Evolutionary conservation across 2,329 filamentous ascomycete genomes (phyloP).

Genomic region (Amesomyces nigricolor): DNA sequence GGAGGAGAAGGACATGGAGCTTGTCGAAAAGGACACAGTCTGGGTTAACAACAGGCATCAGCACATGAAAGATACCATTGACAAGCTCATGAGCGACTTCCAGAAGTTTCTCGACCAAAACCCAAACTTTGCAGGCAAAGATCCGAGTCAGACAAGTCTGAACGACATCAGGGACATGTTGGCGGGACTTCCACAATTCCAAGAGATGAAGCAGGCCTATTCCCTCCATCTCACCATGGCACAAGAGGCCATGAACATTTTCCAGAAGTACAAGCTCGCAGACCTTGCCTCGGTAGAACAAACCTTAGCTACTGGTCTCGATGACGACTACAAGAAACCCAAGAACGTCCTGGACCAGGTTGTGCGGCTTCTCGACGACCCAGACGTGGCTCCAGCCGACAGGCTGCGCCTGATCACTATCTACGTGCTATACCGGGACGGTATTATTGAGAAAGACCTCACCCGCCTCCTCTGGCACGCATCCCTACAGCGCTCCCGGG

Average conservation of each 20-base stretch:
- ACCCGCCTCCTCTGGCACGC: conserved; percentile 80
- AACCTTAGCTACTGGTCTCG: conserved; percentile 82
- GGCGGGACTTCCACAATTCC: conserved; percentile 87
- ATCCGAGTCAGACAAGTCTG: conserved; percentile 65
- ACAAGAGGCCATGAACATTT: conserved; percentile 92
- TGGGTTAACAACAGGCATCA: conserved; percentile 93
- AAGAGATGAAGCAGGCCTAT: conserved; percentile 92
- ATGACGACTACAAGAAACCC: conserved; percentile 86
- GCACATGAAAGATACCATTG: conserved; percentile 97
- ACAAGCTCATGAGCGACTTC: conserved; percentile 88
- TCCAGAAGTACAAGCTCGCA: conserved; percentile 75
- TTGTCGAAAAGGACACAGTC: conserved; percentile 83
- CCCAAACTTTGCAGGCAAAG: conserved; percentile 78
- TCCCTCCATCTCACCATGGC: conserved; percentile 95
- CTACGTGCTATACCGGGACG: conserved; percentile 81
- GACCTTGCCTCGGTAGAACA: conserved; percentile 89
- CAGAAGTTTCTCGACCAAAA: conserved; percentile 87
- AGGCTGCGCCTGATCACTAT: conserved; percentile 79
- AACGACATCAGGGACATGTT: conserved; percentile 97
- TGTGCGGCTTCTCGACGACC: conserved; percentile 82
- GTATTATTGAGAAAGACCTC: conserved; percentile 77
- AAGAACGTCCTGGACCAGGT: conserved; percentile 84
- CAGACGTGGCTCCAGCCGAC: conserved; percentile 64
- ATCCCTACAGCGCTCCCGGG: conserved; percentile 58
- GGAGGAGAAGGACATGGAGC: conserved; percentile 85